Evolutionary conservation across 1,139 yeast genomes (phyloP), one percentile per base, ranked within the genome.

Genomic region (Magnusiomyces fungicola): DNA sequence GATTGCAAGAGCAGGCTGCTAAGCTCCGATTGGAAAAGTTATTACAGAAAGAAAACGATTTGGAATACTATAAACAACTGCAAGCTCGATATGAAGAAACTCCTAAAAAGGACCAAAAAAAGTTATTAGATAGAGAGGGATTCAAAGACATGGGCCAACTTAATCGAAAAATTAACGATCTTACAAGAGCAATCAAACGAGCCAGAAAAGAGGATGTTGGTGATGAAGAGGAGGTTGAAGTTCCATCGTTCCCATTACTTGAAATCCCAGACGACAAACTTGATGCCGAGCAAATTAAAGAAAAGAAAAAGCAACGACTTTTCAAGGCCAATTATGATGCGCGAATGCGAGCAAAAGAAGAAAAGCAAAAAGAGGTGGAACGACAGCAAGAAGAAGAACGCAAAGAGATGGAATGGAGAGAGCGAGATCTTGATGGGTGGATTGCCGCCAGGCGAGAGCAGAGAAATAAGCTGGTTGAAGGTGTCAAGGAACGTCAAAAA

Each of bases 1-100:
- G 96, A 57, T 72, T 94, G 53, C 97, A 92, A 67, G 95, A 88
- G 60, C 97, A 89, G 66, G 97, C 97, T 0, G 89, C 84, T 56
- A 83, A 81, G 58, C 83, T 83, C 58, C 72, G 98, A 51, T 67
- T 80, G 5, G 97, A 90, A 61, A 89, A 87, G 62, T 69, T 88
- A 48, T 72, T 79, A 24, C 87, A 87, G 61, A 87, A 87, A 57
- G 94, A 89, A 58, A 80, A 83, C 58, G 97, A 92, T 62, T 78
- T 75, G 56, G 83, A 77, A 46, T 87, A 88, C 61, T 89, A 81
- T 62, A 66, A 77, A 1, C 74, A 75, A 33, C 69, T 90, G 46
- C 76, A 74, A 57, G 76, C 71, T 14, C 78, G 78, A 50, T 66
- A 87, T 43, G 45, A 42, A 21, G 70, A 71, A 16, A 67, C 78